Evolutionary conservation across 2,329 filamentous ascomycete genomes (phyloP).

Genomic region (Botryotinia globosa): DNA sequence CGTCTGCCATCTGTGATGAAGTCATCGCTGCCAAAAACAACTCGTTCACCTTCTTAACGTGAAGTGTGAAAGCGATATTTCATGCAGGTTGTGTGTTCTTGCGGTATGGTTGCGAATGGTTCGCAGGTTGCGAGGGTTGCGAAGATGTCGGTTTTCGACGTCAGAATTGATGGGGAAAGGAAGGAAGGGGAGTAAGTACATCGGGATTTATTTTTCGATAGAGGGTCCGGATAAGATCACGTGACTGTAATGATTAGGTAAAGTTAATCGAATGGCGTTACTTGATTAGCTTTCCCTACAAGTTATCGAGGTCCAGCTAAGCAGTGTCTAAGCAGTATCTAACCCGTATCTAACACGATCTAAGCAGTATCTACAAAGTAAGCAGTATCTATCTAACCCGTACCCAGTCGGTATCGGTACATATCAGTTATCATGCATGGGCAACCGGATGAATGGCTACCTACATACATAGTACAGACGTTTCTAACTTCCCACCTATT

Average conservation of each 20-base stretch:
- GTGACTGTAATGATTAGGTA: neutral
- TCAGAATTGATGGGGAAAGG: neutral
- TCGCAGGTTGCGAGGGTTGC: neutral
- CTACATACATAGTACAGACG: too few species aligned
- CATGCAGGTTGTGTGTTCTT: neutral
- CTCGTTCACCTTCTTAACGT: slow-evolving; percentile 35
- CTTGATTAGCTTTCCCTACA: neutral
- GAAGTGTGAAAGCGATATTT: neutral
- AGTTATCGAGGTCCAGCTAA: neutral
- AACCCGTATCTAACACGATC: too few species aligned
- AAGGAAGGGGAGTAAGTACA: slow-evolving; percentile 8
- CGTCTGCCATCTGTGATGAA: slow-evolving; percentile 34
- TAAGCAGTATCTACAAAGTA: neutral
- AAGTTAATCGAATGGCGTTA: neutral
- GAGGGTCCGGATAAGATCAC: slow-evolving; percentile 8
- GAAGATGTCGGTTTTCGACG: neutral
- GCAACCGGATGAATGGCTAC: neutral
- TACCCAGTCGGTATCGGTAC: neutral
- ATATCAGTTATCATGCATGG: neutral
- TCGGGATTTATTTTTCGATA: slow-evolving; percentile 12
- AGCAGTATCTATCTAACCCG: neutral
- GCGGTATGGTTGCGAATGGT: neutral
- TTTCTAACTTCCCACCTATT: neutral
- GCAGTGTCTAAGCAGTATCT: neutral
- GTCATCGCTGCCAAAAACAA: slow-evolving; percentile 40